Conservation (phyloP, 768 basidiomycete species). For the Lentinus tigrinus region DNA sequence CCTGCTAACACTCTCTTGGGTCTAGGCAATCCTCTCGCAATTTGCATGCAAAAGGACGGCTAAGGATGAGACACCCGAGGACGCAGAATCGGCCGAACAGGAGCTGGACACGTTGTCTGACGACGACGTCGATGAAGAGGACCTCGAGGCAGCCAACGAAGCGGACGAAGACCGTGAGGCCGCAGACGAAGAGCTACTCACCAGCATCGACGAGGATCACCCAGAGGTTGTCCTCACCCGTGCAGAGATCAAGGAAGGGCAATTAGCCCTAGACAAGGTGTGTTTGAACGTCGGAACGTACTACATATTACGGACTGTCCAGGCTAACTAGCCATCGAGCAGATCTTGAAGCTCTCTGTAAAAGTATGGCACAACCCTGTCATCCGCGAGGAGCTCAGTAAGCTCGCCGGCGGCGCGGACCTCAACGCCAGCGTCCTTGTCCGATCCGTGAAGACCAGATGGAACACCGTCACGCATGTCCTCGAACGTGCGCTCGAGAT, state of each 20-base stretch:
- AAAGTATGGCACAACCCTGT: slow-evolving; percentile 11
- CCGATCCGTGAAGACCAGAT: slow-evolving; percentile 22
- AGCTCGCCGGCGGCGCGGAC: background rate
- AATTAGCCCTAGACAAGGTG: slow-evolving; percentile 15
- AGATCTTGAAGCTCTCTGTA: slow-evolving; percentile 15
- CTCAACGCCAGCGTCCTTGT: slow-evolving; percentile 11
- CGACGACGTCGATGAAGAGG: slow-evolving; percentile 3
- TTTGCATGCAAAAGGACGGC: background rate
- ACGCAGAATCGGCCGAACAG: background rate
- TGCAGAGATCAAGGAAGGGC: background rate
- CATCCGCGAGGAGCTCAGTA: slow-evolving; percentile 7
- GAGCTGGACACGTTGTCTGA: slow-evolving; percentile 7
- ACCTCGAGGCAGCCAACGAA: background rate
- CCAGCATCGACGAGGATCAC: background rate
- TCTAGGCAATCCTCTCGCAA: slow-evolving; percentile 24
- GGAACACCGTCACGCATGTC: slow-evolving; percentile 25
- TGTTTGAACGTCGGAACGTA: background rate
- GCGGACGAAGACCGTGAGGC: background rate
- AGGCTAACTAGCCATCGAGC: no score
- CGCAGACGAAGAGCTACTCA: background rate
- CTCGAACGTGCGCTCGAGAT: slow-evolving; percentile 18
- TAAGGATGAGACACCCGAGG: background rate
- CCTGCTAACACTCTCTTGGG: background rate
- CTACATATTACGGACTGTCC: background rate
- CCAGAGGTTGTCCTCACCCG: background rate